A percentile compares a stretch with the other conserved stretches of the same genome.
These are phyloP conservation scores for Auriscalpium orientale DNA, from an alignment of 768 basidiomycete species.

Conservation along the genomic window DNA sequence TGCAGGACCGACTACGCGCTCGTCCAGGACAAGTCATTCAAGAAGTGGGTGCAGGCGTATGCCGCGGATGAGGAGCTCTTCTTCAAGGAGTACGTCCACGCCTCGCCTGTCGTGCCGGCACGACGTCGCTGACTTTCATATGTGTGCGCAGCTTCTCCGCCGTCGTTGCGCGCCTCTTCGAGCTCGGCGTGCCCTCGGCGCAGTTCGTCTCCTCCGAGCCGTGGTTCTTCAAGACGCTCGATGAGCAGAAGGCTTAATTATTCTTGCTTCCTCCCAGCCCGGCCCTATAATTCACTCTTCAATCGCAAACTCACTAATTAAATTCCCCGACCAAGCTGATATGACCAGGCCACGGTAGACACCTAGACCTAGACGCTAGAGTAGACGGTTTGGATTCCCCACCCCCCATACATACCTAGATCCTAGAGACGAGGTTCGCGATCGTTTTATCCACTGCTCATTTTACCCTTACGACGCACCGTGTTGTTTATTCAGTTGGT, in stretches of 20 bases:
- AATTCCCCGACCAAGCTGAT: too few relatives aligned
- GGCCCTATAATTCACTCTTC: too few relatives aligned
- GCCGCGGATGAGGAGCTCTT: conserved; percentile 79
- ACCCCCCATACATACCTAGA: too few relatives aligned
- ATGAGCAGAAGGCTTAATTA: conserved; percentile 27
- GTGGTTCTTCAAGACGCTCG: conserved; percentile 58
- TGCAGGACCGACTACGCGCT: conserved; percentile 81
- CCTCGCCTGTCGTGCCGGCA: not conserved
- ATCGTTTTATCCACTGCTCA: too few relatives aligned
- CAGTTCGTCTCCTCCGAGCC: conserved; percentile 71
- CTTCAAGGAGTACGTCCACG: conserved; percentile 79
- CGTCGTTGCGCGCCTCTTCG: conserved; percentile 72
- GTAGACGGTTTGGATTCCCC: too few relatives aligned
- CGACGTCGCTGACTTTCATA: not conserved
- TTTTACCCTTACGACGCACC: too few relatives aligned
- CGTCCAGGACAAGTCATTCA: conserved; percentile 86
- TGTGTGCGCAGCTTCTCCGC: conserved; percentile 61
- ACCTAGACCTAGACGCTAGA: too few relatives aligned
- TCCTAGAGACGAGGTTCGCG: too few relatives aligned
- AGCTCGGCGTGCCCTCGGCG: conserved; percentile 82
- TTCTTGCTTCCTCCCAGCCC: too few relatives aligned
- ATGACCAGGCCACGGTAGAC: too few relatives aligned
- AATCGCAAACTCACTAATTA: too few relatives aligned
- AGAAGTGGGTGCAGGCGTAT: conserved; percentile 80
- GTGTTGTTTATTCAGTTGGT: too few relatives aligned